Base-by-base conservation (phyloP, 2,329 filamentous ascomycete genomes). In the Penicillium sp. region DNA sequence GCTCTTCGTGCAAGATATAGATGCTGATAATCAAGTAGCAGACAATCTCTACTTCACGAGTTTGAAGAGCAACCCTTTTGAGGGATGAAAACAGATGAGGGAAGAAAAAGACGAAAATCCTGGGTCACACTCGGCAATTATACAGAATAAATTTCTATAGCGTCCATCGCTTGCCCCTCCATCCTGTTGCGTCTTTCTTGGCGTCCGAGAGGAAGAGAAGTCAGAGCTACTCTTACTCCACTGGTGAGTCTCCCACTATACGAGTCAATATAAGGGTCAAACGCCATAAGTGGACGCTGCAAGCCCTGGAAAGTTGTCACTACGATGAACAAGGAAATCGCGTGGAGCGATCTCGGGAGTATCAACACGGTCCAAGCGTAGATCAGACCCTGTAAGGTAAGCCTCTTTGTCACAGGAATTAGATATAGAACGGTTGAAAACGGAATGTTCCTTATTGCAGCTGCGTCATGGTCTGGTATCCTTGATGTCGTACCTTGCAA, bases 141-240 rank as follows among this genome's bases (percentile, higher is more conserved):
- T 53, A 57, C 33, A 34, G 45, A 48, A 29, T 24, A 9, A 9
- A 32, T 45, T 43, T 49, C 37, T 39, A 49, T 33, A 19, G 21
- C 26, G 37, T 22, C 17, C 15, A 47, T 21, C 29, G 31, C 28
- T 29, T 49, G 34, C 41, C 33, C 49, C 34, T 46, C 43, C 43
- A 21, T 37, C 43, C 40, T 22, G 45, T 40, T 52, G 45, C 45
- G 45, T 54, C 45, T 34, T 39, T 44, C 53, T 53, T 55, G 54
- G 54, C 55, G 37, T 46, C 42, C 33, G 17, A 42, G 44, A 48
- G 45, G 40, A 43, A 56, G 26, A 24, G 32, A 40, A 45, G 33
- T 33, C 40, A 44, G 29, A 45, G 41, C 46, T 40, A 22, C 31
- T 31, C 6, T 17, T 17, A 28, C 41, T 45, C 52, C 52, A 53